A percentile compares a stretch with the other conserved stretches of the same genome.
Conservation (phyloP, 2,329 filamentous ascomycete species). For the Trichoderma koningii region DNA sequence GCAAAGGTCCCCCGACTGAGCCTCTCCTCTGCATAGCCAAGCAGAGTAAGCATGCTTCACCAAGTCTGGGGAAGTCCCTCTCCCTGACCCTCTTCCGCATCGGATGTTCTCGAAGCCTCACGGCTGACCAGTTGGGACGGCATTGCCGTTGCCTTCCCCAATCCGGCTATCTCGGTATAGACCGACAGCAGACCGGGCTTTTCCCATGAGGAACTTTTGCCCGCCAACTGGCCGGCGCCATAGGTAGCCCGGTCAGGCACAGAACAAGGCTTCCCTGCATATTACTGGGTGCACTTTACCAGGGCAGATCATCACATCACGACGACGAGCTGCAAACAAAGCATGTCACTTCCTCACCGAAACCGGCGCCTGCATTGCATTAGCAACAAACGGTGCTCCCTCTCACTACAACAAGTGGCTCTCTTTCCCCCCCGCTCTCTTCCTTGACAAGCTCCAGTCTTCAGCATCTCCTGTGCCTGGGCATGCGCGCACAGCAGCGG, state of each 20-base stretch:
- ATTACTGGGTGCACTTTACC: too few species aligned
- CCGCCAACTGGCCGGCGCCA: constrained; percentile 7
- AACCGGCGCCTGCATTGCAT: not conserved
- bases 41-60: not conserved
- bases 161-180: constrained; percentile 17
- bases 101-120: not conserved
- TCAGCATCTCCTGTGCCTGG: not conserved
- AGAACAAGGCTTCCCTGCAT: not conserved
- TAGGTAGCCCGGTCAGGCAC: not conserved
- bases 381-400: not conserved
- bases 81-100: not conserved
- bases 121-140: not conserved
- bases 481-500: not conserved
- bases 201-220: constrained; percentile 9
- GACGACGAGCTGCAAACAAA: not conserved
- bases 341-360: constrained; percentile 20
- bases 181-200: not conserved
- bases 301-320: not conserved
- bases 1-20: not conserved
- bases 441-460: not conserved
- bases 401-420: constrained; percentile 8
- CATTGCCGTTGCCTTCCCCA: not conserved
- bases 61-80: not conserved
- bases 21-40: not conserved
- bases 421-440: not conserved